phyloP scores from a whole-genome alignment of 768 basidiomycete species.

The Pisolithus microcarpus region DNA sequence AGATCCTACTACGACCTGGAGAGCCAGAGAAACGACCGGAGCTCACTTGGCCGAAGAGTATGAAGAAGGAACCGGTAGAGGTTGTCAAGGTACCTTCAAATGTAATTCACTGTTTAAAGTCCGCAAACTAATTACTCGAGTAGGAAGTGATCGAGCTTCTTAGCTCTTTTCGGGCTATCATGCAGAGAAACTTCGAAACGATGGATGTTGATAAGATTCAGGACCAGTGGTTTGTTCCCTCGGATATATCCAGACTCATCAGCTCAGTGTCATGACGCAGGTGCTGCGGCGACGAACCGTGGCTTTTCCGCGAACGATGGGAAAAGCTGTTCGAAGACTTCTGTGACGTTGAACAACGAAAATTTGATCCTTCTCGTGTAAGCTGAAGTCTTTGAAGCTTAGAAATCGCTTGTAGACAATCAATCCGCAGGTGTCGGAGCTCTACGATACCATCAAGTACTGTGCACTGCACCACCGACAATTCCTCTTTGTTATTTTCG shows the following conservation, averaged over 20 bases:
- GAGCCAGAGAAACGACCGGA: slow-evolving; percentile 94
- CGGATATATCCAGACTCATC: neutral
- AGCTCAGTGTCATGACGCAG: slow-evolving; percentile 26
- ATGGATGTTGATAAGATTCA: slow-evolving; percentile 94
- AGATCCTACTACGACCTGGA: slow-evolving; percentile 89
- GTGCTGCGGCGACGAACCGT: slow-evolving; percentile 96
- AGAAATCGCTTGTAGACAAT: neutral
- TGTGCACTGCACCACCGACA: slow-evolving; percentile 84
- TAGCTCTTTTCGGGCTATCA: slow-evolving; percentile 80
- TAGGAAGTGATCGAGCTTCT: slow-evolving; percentile 94
- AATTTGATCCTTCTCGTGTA: slow-evolving; percentile 97
- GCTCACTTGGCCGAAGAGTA: slow-evolving; percentile 94
- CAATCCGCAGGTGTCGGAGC: slow-evolving; percentile 69
- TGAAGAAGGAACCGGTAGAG: slow-evolving; percentile 97
- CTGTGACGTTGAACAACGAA: slow-evolving; percentile 97
- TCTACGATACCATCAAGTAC: slow-evolving; percentile 97
- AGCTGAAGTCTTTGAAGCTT: slow-evolving; percentile 16
- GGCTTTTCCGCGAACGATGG: slow-evolving; percentile 92
- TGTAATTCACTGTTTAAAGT: neutral
- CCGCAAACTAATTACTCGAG: slow-evolving; percentile 4
- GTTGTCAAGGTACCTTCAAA: slow-evolving; percentile 62
- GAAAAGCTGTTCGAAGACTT: slow-evolving; percentile 98
- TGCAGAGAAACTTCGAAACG: slow-evolving; percentile 85
- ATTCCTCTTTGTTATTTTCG: slow-evolving; percentile 88
- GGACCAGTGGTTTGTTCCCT: slow-evolving; percentile 68